Base-by-base conservation (phyloP, 2,329 filamentous ascomycete genomes). In the Pyricularia sp. region DNA sequence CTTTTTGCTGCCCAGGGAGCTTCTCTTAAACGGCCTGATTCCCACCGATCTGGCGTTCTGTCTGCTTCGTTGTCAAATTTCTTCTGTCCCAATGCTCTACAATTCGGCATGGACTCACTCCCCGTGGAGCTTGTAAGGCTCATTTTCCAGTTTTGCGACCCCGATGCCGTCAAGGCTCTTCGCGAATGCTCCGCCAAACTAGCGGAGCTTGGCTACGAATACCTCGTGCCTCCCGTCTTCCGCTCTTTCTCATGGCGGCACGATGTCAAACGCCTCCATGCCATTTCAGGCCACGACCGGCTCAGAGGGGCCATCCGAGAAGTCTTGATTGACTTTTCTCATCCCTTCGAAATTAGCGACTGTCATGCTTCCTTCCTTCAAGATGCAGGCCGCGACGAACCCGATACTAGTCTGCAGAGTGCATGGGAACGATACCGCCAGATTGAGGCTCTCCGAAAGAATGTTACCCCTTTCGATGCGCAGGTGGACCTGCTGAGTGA, bases 281-380 rank as follows among this genome's bases (percentile, higher is more conserved):
- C 75, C 66, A 82, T 85, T 69, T 80, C 83, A 20, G 74, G 75
- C 68, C 77, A 83, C 70, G 77, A 79, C 58, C 79, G 78, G 6
- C 78, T 84, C 36, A 78, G 79, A 67, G 73, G 73, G 63, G 78
- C 76, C 69, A 80, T 85, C 73, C 76, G 77, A 31, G 78, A 79
- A 25, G 74, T 84, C 70, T 81, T 79, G 69, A 78, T 85, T 73
- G 83, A 83, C 73, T 78, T 85, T 68, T 76, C 80, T 69, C 78
- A 80, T 65, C 71, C 82, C 63, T 77, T 81, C 71, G 78, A 79
- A 69, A 80, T 81, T 68, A 78, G 78, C 70, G 79, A 78, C 69
- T 77, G 78, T 69, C 76, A 79, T 69, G 72, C 74, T 25, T 75
- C 75, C 9, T 77, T 74, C 71, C 75, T 77, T 69, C 76, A 80